Evolutionary conservation across 768 basidiomycete genomes (phyloP), one percentile per base, ranked within the genome.

Genomic region (Candolleomyces eurysporus): DNA sequence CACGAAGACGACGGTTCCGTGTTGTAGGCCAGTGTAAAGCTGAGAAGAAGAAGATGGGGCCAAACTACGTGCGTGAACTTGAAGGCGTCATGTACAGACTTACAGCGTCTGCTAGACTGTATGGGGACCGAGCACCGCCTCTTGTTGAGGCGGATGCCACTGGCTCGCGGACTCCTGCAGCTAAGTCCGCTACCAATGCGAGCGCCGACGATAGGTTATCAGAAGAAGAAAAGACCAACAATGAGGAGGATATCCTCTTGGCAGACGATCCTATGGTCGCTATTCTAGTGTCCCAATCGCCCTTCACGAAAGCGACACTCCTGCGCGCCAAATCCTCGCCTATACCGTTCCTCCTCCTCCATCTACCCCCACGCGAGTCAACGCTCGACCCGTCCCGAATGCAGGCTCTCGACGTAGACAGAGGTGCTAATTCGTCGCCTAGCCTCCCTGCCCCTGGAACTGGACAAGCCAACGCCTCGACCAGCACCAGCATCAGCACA

Each of bases 1-100:
- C 7, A 50, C 52, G 61, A 43, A 77, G 85, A 22, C 75, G 81
- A 40, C 80, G 92, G 1, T 66, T 96, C 4, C 88, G 94, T 57
- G 82, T 97, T 10, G 72, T 96, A 21, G 93, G 82, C 0, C 94
- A 96, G 68, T 97, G 95, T 78, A 97, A 97, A 78, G 93, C 93
- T 0, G 92, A 95, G 68, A 89, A 86, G 77, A 88, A 86, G 73
- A 90, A 89, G 69, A 72, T 87, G 42, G 83, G 91, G 3, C 93
- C 94, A 2, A 86, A 86, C 26, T 89, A 88, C 66, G 83, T 97
- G 0, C 85, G 95, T 36, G 95, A 97, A 70, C 80, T 96, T 76
- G 95, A 97, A 69, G 95, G 95, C n/a, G 94, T 95, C 13, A 73
- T 89, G 58, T 79, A 82, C 66, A 81, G 84, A 9, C 80, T 85